A percentile compares a stretch with the other conserved stretches of the same genome.
These are phyloP conservation scores for Podila verticillata DNA, from an alignment of 192 early-diverging fungal genomes.

Conservation along the genomic window DNA sequence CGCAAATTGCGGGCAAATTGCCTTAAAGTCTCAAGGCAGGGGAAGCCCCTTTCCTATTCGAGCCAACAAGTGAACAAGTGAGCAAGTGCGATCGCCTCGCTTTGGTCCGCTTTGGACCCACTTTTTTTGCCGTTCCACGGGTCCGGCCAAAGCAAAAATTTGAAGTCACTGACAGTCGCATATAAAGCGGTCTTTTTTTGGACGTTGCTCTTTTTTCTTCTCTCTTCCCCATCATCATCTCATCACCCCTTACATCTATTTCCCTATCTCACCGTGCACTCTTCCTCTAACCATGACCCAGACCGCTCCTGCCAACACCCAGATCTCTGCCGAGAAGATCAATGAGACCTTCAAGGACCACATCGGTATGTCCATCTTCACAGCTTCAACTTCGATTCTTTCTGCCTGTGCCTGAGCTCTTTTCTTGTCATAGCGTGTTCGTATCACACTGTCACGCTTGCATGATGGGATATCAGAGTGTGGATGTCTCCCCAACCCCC, in stretches of 20 bases:
- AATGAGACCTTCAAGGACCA: constrained; percentile 43
- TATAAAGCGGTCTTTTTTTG: not conserved
- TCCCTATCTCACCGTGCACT: not conserved
- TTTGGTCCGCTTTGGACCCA: not conserved
- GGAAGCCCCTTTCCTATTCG: too few species aligned
- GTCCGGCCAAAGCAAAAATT: not conserved
- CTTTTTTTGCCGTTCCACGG: not conserved
- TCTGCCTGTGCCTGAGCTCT: not conserved
- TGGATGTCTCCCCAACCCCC: too few species aligned
- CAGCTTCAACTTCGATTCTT: not conserved
- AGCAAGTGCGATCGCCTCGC: too few species aligned
- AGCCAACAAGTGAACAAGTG: too few species aligned
- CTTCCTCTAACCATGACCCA: constrained; percentile 10
- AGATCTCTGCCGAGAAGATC: constrained; percentile 39
- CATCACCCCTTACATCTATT: not conserved
- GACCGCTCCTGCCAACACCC: constrained; percentile 12
- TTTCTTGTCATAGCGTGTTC: not conserved
- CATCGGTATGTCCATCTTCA: constrained; percentile 27
- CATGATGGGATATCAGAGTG: too few species aligned
- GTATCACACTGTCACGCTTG: not conserved
- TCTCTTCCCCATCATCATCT: not conserved
- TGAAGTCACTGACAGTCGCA: not conserved
- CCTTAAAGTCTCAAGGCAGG: too few species aligned
- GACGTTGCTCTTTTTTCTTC: not conserved
- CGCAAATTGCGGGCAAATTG: too few species aligned